A percentile compares a stretch with the other conserved stretches of the same genome.
Conservation (phyloP, 805 yeast genomes). For the Hermanozyma aechmeae region DNA sequence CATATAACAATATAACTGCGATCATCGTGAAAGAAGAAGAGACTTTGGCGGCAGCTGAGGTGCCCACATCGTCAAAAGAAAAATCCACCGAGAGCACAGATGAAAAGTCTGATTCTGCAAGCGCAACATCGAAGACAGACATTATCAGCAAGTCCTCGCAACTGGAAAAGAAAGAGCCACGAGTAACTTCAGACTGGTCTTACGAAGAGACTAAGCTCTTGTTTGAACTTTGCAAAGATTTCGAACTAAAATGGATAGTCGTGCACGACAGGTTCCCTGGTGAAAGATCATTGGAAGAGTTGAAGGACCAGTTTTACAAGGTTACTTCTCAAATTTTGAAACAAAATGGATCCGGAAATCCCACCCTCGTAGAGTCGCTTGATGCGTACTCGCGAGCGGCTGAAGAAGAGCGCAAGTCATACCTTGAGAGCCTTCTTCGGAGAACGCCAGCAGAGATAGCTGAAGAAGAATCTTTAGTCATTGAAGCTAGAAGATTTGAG, state of each 20-base stretch:
- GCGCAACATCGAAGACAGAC: no score
- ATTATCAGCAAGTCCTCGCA: no score
- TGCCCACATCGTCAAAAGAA: neutral
- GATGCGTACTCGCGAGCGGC: constrained; percentile 54
- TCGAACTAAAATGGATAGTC: constrained; percentile 59
- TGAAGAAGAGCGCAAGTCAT: constrained; percentile 74
- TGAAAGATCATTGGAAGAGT: constrained; percentile 57
- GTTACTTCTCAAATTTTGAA: constrained; percentile 44
- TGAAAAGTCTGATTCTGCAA: no score
- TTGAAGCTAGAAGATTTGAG: constrained; percentile 89
- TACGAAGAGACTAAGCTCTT: constrained; percentile 70
- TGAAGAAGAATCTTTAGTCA: constrained; percentile 89
- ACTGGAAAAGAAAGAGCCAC: neutral
- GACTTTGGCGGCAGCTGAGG: no score
- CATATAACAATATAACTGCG: constrained; percentile 48
- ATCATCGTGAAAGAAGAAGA: no score
- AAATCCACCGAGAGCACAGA: neutral
- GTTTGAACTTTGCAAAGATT: constrained; percentile 58
- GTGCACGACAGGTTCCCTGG: constrained; percentile 51
- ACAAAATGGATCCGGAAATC: constrained; percentile 32
- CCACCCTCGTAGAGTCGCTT: constrained; percentile 49
- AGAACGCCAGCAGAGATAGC: constrained; percentile 96
- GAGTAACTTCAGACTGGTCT: constrained; percentile 41
- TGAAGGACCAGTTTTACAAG: constrained; percentile 72
- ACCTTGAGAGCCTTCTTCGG: constrained; percentile 63